Evolutionary conservation across 148 eudicot species (phyloP), one percentile per base, ranked within the genome.

Genomic region (Vaccinium vitisidaea): DNA sequence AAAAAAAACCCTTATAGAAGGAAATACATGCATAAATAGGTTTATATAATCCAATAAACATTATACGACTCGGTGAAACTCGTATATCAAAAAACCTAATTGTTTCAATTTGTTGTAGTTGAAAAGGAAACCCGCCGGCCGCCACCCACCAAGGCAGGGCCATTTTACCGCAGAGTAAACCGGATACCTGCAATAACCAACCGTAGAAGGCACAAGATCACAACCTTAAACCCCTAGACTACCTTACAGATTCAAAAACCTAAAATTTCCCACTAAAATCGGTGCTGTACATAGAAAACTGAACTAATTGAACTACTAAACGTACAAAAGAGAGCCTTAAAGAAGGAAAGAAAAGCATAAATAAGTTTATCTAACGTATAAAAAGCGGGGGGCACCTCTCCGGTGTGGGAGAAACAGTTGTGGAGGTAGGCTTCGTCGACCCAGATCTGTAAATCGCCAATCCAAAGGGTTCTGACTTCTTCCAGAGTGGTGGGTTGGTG

Each of bases 401-500:
- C 91, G 54, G 96, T 89, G 84, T 88, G 92, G 21, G 93, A 81
- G 83, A 96, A 96, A 89, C 97, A 96, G 73, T 71, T 65, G 50
- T 90, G 92, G 86, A 96, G 95, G 84, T 94, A 94, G 75, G 87
- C 10, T 36, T 96, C 99, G 83, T 96, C 98, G 55, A 94, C 93
- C 99, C 98, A 96, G 75, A 89, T 92, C 74, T 94, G 98, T 86
- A 96, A 93, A 88, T 96, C 98, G 43, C 99, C 99, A 83, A 96
- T 96, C 99, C 99, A 96, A 8, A 96, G 94, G 59, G 99, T 96
- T 3, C 99, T 93, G 1, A 95, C 97, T 89, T 94, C 99, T 89
- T 95, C 98, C 18, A 93, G 93, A 25, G 98, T 92, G 83, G 99
- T 71, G 83, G 99, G 92, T 23, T 94, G 98, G 85, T 94, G 94